Evolutionary conservation across 352 stramenopile genomes (phyloP).

Genomic region (Phytophthora podocarpi): DNA sequence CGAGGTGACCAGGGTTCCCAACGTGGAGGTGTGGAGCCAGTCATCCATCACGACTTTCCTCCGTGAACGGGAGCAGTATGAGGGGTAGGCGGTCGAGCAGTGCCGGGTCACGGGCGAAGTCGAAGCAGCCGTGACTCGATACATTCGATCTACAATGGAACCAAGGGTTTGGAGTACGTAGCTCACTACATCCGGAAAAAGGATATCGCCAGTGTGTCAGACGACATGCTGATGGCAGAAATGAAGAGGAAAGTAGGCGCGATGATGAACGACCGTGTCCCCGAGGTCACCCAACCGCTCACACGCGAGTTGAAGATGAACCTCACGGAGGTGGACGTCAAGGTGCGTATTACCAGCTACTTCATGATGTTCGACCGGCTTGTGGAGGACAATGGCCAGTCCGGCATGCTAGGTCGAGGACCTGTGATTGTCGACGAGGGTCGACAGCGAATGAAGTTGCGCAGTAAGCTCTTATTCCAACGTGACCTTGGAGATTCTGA

Average conservation of each 20-base stretch:
- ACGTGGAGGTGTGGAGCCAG: slow-evolving; percentile 5
- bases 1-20: neutral
- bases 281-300: neutral
- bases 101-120: neutral
- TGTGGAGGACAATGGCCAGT: neutral
- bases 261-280: slow-evolving; percentile 5
- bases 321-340: neutral
- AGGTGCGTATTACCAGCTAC: slow-evolving; percentile 15
- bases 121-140: slow-evolving; percentile 1
- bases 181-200: slow-evolving; percentile 19
- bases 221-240: slow-evolving; percentile 1
- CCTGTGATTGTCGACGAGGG: neutral
- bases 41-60: slow-evolving; percentile 4
- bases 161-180: slow-evolving; percentile 10
- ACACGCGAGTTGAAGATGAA: slow-evolving; percentile 5
- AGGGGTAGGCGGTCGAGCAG: neutral
- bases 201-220: slow-evolving; percentile 9
- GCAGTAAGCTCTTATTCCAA: neutral
- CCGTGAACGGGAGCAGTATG: neutral
- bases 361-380: slow-evolving; percentile 5
- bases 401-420: neutral
- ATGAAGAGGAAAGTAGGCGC: slow-evolving; percentile 14
- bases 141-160: slow-evolving; percentile 13
- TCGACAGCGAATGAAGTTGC: neutral
- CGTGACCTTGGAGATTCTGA: neutral